phyloP scores from a whole-genome alignment of 768 basidiomycete species.

The Boletus rex-veris region DNA sequence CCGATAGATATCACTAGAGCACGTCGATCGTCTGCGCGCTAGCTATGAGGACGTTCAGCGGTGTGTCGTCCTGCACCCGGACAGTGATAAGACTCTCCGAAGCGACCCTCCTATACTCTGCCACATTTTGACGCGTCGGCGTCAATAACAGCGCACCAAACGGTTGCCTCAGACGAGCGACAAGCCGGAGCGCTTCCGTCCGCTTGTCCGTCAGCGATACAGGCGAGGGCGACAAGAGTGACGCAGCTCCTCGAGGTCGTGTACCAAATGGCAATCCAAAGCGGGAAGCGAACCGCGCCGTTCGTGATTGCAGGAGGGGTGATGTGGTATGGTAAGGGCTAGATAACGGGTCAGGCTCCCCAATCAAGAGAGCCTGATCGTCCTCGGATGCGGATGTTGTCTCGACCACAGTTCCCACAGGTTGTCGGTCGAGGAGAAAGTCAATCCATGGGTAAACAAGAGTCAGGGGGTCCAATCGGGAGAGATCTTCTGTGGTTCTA shows the following conservation, averaged over 20 bases:
- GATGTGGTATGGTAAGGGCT: not conserved
- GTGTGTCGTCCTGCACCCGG: too few species aligned
- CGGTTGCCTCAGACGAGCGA: not conserved
- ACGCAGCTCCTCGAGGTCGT: not conserved
- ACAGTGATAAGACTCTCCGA: too few species aligned
- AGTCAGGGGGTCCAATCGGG: not conserved
- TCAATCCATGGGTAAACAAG: conserved; percentile 12
- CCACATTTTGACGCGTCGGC: too few species aligned
- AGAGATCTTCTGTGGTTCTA: not conserved
- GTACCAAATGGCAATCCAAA: not conserved
- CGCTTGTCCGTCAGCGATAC: not conserved
- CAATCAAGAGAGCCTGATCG: not conserved
- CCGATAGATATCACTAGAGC: too few species aligned
- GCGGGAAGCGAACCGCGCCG: not conserved
- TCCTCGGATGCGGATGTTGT: not conserved
- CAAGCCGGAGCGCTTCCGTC: not conserved
- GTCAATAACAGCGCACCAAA: not conserved
- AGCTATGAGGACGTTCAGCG: too few species aligned
- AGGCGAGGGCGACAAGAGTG: not conserved
- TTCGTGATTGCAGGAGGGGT: not conserved
- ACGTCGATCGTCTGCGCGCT: too few species aligned
- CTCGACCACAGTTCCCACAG: not conserved
- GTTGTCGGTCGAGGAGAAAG: not conserved
- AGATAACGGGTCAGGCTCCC: not conserved
- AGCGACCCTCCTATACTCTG: too few species aligned